Evolutionary conservation across 805 yeast species (phyloP), one percentile per base, ranked within the genome.

Genomic region (Candida awuae): DNA sequence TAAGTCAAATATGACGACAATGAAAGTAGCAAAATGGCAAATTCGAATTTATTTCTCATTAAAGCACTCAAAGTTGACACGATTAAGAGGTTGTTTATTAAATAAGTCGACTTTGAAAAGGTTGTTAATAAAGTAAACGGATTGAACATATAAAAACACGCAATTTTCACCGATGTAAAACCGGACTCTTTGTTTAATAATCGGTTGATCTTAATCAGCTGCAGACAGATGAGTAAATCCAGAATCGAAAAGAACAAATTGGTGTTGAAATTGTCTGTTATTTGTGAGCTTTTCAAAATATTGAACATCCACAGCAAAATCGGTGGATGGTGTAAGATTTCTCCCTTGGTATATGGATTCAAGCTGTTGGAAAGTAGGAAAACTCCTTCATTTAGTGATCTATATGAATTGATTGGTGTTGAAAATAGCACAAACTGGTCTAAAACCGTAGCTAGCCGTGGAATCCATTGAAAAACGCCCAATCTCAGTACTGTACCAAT

Each of bases 261-360:
- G 35, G 47, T 33, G 10, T 47, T 34, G 4, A 45, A 32, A 22
- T 41, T 41, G 20, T 39, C 43, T 4, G 25, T 28, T 3, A 46
- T n/a, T 17, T 51, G 44, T 45, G 52, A 35, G 48, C 46, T 31
- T 14, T 63, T 47, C 15, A 75, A 32, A 6, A 62, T 34, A 9
- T 69, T 63, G 53, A 80, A 67, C 1, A 75, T 43, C 3, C 67
- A 61, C 26, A 85, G 68, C 17, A 90, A 52, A 15, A 87, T 54
- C 4, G 96, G 95, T 3, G 94, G 77, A 50, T 86, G 95, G 58
- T 86, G 90, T 26, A 81, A 80, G 14, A 87, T 77, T 18, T 94
- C 94, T 8, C 97, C 96, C 44, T 75, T 75, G 14, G 46, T 45
- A 52, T 86, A 90, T 8, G 86, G 76, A 34, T 77, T 69, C 36